Evolutionary conservation across 345 rosid genomes (phyloP), one percentile per base, ranked within the genome.

Genomic region (Microthlaspi erraticum): DNA sequence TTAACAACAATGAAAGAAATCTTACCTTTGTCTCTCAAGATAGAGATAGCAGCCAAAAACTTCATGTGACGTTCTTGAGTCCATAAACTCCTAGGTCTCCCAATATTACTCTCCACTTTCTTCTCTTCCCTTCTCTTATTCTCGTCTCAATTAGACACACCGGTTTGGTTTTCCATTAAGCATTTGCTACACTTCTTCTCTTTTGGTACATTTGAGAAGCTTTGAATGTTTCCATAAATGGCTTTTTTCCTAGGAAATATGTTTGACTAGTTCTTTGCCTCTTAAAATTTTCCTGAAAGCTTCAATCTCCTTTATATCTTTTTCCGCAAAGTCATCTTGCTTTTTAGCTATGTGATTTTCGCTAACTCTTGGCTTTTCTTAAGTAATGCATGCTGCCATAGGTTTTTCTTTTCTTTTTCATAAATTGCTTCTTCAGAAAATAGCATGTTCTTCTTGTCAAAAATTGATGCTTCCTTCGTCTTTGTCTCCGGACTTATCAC

Each of bases 51-150:
- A 5, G 75, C 71, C 10, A 70, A 61, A 66, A 86, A 86, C 64
- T 81, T 86, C 14, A 26, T 70, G 55, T 84, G 90, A 10, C 82
- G 74, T 0, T 80, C 81, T 0, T 58, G 8, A 23, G 51, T 75
- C 91, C 87, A 84, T 31, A 79, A 6, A 5, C 23, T 11, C 2
- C 43, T 68, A n/a, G n/a, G n/a, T n/a, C n/a, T n/a, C n/a, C n/a
- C n/a, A n/a, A n/a, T n/a, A n/a, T n/a, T n/a, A n/a, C n/a, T n/a
- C n/a, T n/a, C n/a, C n/a, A n/a, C n/a, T n/a, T n/a, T n/a, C n/a
- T n/a, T n/a, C n/a, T n/a, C n/a, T n/a, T n/a, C n/a, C n/a, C n/a
- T n/a, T n/a, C n/a, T n/a, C n/a, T n/a, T n/a, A n/a, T n/a, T n/a
- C n/a, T n/a, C n/a, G n/a, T n/a, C n/a, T n/a, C n/a, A n/a, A n/a